Conservation (phyloP, 306 rosid species). For the Cicer judaicum region DNA sequence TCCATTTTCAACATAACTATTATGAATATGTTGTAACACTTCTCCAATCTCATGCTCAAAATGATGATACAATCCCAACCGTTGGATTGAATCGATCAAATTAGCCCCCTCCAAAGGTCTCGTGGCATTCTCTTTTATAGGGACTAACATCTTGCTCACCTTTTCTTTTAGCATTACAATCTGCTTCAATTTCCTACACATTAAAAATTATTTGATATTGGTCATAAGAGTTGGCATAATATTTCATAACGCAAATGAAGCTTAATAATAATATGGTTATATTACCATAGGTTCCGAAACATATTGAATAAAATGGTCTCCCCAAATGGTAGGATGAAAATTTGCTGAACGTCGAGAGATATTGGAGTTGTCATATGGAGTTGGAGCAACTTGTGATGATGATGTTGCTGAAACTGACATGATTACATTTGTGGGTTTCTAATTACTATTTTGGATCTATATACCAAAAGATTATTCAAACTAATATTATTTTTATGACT, state of each 20-base stretch:
- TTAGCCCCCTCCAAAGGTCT: not conserved
- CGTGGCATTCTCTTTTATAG: not conserved
- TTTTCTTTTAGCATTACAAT: constrained; percentile 4
- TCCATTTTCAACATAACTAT: constrained; percentile 7
- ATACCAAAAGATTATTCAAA: not conserved
- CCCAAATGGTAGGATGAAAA: constrained; percentile 23
- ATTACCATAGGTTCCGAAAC: not conserved
- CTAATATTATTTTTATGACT: too few relatives aligned
- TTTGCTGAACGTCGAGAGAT: constrained; percentile 8
- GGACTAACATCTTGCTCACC: not conserved
- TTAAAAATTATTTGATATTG: not conserved
- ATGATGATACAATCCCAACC: constrained; percentile 28
- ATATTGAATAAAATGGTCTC: constrained; percentile 21
- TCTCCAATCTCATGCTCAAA: constrained; percentile 25
- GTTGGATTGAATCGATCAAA: constrained; percentile 31
- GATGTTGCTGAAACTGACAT: not conserved
- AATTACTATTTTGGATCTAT: not conserved
- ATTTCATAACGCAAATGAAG: too few relatives aligned
- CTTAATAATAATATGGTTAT: too few relatives aligned
- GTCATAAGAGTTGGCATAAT: too few relatives aligned
- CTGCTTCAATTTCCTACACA: constrained; percentile 3
- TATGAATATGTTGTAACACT: constrained; percentile 17
- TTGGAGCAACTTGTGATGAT: not conserved
- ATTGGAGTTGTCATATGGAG: not conserved
- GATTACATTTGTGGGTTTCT: not conserved